phyloP scores from a whole-genome alignment of 1,284 basidiomycete species.

The Ustilago esculenta region DNA sequence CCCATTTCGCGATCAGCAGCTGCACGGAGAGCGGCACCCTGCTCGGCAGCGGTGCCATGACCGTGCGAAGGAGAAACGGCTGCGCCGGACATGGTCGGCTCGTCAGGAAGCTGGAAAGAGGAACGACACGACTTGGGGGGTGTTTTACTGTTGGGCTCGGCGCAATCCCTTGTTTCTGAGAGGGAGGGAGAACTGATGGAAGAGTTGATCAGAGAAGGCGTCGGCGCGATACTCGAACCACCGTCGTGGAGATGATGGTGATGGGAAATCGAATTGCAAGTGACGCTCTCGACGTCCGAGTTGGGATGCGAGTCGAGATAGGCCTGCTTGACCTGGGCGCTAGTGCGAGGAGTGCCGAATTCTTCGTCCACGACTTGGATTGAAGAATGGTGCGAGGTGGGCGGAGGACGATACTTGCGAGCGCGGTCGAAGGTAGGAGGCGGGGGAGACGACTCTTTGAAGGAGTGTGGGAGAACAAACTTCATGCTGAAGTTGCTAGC shows the following conservation, averaged over 20 bases:
- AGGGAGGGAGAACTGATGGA: slow-evolving; percentile 21
- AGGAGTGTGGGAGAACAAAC: slow-evolving; percentile 13
- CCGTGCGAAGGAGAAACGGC: slow-evolving; percentile 20
- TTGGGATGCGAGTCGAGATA: slow-evolving; percentile 47
- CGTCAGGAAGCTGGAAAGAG: not conserved
- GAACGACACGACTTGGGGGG: not conserved
- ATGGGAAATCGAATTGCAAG: not conserved
- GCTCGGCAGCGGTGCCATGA: slow-evolving; percentile 44
- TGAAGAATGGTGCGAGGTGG: slow-evolving; percentile 44
- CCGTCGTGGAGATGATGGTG: slow-evolving; percentile 2
- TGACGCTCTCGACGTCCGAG: slow-evolving; percentile 21
- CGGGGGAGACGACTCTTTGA: slow-evolving; percentile 14
- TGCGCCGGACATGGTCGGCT: slow-evolving; percentile 16
- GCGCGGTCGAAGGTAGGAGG: slow-evolving; percentile 40
- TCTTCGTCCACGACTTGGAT: slow-evolving; percentile 42
- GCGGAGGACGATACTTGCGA: slow-evolving; percentile 45
- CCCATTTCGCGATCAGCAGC: slow-evolving; percentile 35
- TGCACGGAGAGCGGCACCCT: slow-evolving; percentile 48
- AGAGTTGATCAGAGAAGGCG: slow-evolving; percentile 33
- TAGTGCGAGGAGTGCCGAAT: slow-evolving; percentile 39
- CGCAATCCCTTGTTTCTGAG: not conserved
- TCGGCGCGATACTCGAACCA: slow-evolving; percentile 10
- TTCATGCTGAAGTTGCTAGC: slow-evolving; percentile 14
- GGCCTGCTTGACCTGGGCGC: slow-evolving; percentile 43
- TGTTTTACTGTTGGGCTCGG: not conserved